Conservation (phyloP, 2,329 filamentous ascomycete genomes). For the Clonostachys chloroleuca region DNA sequence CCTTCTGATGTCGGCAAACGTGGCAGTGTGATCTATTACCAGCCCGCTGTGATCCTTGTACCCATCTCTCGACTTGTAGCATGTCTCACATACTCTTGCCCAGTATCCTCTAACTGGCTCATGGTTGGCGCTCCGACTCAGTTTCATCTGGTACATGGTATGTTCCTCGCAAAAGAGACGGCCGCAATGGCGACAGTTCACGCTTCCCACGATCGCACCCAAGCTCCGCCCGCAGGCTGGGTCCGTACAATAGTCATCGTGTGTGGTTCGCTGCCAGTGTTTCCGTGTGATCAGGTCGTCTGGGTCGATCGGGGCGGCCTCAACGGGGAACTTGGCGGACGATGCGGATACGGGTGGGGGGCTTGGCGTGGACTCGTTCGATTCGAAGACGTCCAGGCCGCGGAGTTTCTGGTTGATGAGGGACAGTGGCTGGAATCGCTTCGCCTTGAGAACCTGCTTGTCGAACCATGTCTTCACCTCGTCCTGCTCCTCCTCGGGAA, state of each 20-base stretch:
- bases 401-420: slow-evolving; percentile 92
- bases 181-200: slow-evolving; percentile 93
- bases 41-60: slow-evolving; percentile 86
- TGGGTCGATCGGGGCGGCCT: slow-evolving; percentile 56
- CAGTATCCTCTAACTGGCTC: slow-evolving; percentile 88
- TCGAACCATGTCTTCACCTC: slow-evolving; percentile 98
- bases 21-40: slow-evolving; percentile 65
- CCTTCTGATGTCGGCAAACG: slow-evolving; percentile 67
- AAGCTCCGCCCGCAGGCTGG: slow-evolving; percentile 78
- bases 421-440: slow-evolving; percentile 86
- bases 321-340: slow-evolving; percentile 25
- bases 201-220: slow-evolving; percentile 72
- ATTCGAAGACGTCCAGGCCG: slow-evolving; percentile 89
- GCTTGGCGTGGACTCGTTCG: slow-evolving; percentile 63
- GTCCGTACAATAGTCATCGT: slow-evolving; percentile 79
- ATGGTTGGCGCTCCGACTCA: slow-evolving; percentile 82
- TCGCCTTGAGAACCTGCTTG: slow-evolving; percentile 88
- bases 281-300: slow-evolving; percentile 84
- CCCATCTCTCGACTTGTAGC: slow-evolving; percentile 92
- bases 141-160: slow-evolving; percentile 99
- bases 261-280: slow-evolving; percentile 81
- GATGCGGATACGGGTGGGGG: slow-evolving; percentile 1
- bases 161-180: slow-evolving; percentile 94
- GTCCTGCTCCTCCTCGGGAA: slow-evolving; percentile 84
- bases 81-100: slow-evolving; percentile 98